A percentile compares a stretch with the other conserved stretches of the same genome.
Evolutionary conservation across 202 grass and related monocot genomes (phyloP).

Genomic region (Panicum virgatum): DNA sequence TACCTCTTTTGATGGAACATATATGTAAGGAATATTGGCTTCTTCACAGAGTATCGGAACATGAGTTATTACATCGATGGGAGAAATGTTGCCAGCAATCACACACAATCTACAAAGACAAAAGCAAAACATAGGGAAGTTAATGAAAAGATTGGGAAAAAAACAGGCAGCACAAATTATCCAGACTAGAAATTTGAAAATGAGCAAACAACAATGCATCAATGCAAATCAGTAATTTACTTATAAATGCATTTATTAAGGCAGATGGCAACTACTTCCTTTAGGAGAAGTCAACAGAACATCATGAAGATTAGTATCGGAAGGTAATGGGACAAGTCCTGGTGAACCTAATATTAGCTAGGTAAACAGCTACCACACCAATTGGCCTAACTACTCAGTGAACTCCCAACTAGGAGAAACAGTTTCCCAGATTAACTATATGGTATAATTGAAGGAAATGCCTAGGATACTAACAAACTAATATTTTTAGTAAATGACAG

Average conservation of each 20-base stretch:
- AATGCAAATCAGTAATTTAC: not conserved
- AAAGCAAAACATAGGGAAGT: conserved; percentile 18
- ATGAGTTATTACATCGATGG: conserved; percentile 92
- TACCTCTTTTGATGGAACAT: conserved; percentile 91
- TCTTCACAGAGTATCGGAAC: conserved; percentile 75
- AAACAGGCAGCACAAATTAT: not conserved
- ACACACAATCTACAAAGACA: conserved; percentile 58
- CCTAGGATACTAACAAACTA: not conserved
- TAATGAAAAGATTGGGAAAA: not conserved
- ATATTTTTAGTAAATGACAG: not conserved
- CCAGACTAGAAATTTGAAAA: not conserved
- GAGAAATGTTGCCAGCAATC: conserved; percentile 90
- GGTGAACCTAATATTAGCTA: not conserved
- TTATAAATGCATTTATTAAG: not conserved
- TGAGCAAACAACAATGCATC: not conserved
- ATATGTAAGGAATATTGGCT: conserved; percentile 73
- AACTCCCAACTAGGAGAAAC: not conserved
- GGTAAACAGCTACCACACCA: no score
- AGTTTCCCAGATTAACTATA: not conserved
- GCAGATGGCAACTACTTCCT: not conserved
- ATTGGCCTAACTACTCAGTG: not conserved
- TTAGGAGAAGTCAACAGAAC: not conserved
- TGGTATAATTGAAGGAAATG: not conserved
- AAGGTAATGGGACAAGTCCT: not conserved
- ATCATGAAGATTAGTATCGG: not conserved